Evolutionary conservation across 495 filamentous ascomycete genomes (phyloP), one percentile per base, ranked within the genome.

Genomic region (Tuber calosporum): DNA sequence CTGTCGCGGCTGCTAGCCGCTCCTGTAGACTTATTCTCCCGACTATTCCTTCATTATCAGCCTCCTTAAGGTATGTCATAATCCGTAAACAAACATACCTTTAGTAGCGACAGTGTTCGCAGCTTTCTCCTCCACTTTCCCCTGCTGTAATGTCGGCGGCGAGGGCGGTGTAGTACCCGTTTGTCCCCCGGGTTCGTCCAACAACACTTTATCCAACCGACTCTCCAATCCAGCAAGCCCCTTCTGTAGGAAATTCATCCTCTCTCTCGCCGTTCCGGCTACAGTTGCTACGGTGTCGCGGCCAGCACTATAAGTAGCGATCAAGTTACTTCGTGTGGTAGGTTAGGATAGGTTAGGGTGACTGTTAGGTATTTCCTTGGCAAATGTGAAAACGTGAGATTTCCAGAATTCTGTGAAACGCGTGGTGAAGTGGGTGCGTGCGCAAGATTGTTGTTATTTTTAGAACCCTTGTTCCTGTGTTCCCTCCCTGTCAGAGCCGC

Each of bases 221-320:
- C 94, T 96, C 83, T 99, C 95, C 67, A 99, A 91, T 53, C 93
- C 93, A 39, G 93, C 93, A 69, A 97, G 93, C 70, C 94, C 94
- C 82, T 96, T 93, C 74, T 92, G 91, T 68, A 99, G 85, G 79
- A 99, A 92, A 72, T 82, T 82, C 80, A 82, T 81, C 62, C 69
- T 70, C 41, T 17, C 26, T 5, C 11, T 15, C 53, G 26, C 26
- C 9, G 53, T 34, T 34, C 26, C 26, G 11, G 53, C 13, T 34
- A 26, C 26, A 6, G 26, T 34, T 53, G 45, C 39, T 40, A 40
- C 1, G 39, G 39, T 53, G 9, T 22, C 45, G 45, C 19, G 45
- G 2, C 45, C 45, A 53, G 45, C 4, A 53, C 45, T 11, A 6
- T 53, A 22, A 53, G 42, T 20, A 20, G 53, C 22, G 22, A 20